Evolutionary conservation across 208 protist genomes (phyloP).

Genomic region (Crithidia expoeki): DNA sequence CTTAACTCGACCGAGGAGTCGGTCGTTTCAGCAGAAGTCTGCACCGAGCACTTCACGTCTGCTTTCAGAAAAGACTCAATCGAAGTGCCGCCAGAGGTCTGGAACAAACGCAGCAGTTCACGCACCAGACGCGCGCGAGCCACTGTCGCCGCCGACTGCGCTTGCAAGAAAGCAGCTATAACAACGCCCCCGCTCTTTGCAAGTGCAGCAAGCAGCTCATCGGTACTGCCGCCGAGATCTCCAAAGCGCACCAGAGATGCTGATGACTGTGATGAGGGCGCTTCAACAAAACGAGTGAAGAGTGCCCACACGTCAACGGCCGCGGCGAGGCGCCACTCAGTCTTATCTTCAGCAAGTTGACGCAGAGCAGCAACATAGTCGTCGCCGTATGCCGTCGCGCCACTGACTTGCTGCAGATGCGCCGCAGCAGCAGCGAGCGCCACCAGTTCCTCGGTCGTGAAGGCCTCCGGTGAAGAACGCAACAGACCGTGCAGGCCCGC

Average conservation of each 20-base stretch:
- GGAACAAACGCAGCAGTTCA: conserved; percentile 30
- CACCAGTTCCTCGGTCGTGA: conserved; percentile 35
- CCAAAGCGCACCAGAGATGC: conserved; percentile 1
- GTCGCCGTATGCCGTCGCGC: not conserved
- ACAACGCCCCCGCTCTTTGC: conserved; percentile 25
- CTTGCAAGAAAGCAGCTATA: conserved; percentile 15
- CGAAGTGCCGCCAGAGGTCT: not conserved
- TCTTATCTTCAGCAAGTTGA: conserved; percentile 4
- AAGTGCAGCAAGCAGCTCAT: conserved; percentile 11
- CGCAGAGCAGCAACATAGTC: conserved; percentile 4
- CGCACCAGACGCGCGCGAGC: conserved; percentile 9
- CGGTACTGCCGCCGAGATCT: not conserved
- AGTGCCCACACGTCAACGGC: conserved; percentile 37
- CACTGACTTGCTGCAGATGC: conserved; percentile 4
- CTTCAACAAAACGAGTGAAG: conserved; percentile 18
- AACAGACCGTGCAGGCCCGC: conserved; percentile 15
- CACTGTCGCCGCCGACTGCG: conserved; percentile 9
- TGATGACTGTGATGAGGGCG: not conserved
- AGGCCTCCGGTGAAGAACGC: conserved; percentile 3
- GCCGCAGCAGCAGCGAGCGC: conserved; percentile 25
- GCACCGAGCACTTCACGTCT: not conserved
- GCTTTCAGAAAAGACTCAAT: not conserved
- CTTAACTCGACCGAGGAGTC: not conserved
- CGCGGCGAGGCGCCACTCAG: conserved; percentile 23
- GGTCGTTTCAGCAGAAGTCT: not conserved